These are phyloP conservation scores for Petunia secreta DNA, from an alignment of 257 asterid species.

Conservation along the genomic window DNA sequence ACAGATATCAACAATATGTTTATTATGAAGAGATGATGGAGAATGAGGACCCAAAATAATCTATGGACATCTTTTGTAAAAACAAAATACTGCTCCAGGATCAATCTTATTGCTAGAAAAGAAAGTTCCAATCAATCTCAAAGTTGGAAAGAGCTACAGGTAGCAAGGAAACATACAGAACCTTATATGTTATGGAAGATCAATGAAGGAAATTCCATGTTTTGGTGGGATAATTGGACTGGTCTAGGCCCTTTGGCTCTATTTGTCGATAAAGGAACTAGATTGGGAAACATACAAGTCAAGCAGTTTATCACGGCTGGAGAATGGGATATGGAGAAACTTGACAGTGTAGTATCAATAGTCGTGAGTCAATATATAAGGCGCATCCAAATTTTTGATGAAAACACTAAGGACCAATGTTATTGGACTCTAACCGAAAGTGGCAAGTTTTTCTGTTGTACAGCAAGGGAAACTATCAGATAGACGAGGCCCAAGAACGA, in stretches of 20 bases:
- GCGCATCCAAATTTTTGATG: too few relatives aligned
- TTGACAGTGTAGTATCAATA: too few relatives aligned
- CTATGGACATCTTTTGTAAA: too few relatives aligned
- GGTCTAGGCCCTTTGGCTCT: background rate
- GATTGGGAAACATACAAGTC: background rate
- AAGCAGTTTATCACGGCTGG: too few relatives aligned
- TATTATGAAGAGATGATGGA: too few relatives aligned
- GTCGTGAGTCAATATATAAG: too few relatives aligned
- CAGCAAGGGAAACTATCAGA: background rate
- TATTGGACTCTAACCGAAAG: background rate
- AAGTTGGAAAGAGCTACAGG: background rate
- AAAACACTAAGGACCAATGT: background rate
- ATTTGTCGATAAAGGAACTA: background rate
- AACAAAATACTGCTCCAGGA: background rate
- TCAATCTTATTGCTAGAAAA: background rate
- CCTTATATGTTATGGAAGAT: background rate
- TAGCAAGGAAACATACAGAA: background rate
- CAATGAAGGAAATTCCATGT: background rate
- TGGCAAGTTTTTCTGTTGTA: background rate
- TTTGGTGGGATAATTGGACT: background rate
- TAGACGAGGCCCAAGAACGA: background rate
- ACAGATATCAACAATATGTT: too few relatives aligned
- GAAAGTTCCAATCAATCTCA: background rate
- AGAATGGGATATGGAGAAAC: too few relatives aligned
- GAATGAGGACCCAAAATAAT: too few relatives aligned